Evolutionary conservation across 108 stramenopile genomes (phyloP).

Genomic region (Licmophora abbreviata): DNA sequence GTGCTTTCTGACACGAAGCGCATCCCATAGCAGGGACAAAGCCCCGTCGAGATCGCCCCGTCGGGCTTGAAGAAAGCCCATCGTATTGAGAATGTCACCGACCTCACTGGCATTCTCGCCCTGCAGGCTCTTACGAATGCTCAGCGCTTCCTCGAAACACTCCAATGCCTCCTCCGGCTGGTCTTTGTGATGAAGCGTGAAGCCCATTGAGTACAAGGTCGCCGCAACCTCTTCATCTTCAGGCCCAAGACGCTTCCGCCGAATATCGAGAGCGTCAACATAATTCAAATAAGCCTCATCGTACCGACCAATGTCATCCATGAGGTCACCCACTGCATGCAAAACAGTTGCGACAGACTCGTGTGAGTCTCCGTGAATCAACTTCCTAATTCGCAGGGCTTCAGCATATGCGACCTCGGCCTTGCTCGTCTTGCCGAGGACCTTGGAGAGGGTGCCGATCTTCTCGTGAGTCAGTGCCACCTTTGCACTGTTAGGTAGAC

Average conservation of each 20-base stretch:
- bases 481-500: constrained; percentile 59
- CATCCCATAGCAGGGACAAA: constrained; percentile 18
- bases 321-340: constrained; percentile 68
- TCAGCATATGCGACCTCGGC: constrained; percentile 61
- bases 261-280: constrained; percentile 25
- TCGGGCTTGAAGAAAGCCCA: constrained; percentile 29
- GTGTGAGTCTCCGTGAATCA: constrained; percentile 56
- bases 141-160: constrained; percentile 28
- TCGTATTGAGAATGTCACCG: constrained; percentile 37
- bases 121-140: constrained; percentile 23
- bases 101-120: constrained; percentile 22
- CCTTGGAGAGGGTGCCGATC: constrained; percentile 48
- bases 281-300: constrained; percentile 31
- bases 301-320: constrained; percentile 60
- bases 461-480: constrained; percentile 53
- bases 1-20: constrained; percentile 28
- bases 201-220: constrained; percentile 34
- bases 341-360: constrained; percentile 58
- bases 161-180: constrained; percentile 15
- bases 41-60: constrained; percentile 23
- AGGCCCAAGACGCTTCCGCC: constrained; percentile 14
- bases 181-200: constrained; percentile 22
- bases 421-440: constrained; percentile 46
- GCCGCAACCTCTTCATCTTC: constrained; percentile 24
- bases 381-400: constrained; percentile 48